Base-by-base conservation (phyloP, 257 asterid species). In the Avicennia marina region DNA sequence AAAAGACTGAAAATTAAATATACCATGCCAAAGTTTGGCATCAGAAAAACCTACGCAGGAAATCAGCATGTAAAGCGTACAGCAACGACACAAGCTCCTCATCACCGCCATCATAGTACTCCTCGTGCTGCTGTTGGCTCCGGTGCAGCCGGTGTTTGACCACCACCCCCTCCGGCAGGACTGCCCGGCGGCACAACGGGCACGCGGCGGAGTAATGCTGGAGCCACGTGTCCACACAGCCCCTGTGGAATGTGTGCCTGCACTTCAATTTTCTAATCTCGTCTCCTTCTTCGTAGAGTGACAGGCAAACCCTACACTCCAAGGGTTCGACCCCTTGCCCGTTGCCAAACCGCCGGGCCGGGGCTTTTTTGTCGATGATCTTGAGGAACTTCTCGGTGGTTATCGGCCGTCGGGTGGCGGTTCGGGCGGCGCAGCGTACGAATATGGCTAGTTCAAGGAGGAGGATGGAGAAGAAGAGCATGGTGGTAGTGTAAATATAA, bases 141-240 rank as follows among this genome's bases (percentile, higher is more conserved):
- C 43, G 73, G 63, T 48, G 68, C 58, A 65, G 31, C 22, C 69
- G 77, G 71, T 75, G 67, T 58, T 58, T 71, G 9, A 67, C 59
- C 63, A 64, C 78, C 73, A 78, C 72, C 67, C 70, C 84, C 40
- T 62, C 81, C 62, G 86, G 84, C 72, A 85, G 41, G 56, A 82
- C 86, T 7, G 49, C 53, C 15, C 54, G 46, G 41, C 95, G 86
- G 65, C 95, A 85, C 17, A 85, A 75, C 0, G 95, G 95, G 39
- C 95, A 85, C 20, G 89, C 80, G 65, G 81, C 81, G 26, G 24
- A 33, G 20, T 76, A 82, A 7, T 60, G 72, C 50, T 69, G 81
- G 17, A 85, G 82, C 95, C 95, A 85, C 70, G 75, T 65, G 78
- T 85, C 91, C 7, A 85, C 55, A 49, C 95, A 85, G 13, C 65